Conservation (phyloP, 169 alveolate species). For the Neospora caninum region DNA sequence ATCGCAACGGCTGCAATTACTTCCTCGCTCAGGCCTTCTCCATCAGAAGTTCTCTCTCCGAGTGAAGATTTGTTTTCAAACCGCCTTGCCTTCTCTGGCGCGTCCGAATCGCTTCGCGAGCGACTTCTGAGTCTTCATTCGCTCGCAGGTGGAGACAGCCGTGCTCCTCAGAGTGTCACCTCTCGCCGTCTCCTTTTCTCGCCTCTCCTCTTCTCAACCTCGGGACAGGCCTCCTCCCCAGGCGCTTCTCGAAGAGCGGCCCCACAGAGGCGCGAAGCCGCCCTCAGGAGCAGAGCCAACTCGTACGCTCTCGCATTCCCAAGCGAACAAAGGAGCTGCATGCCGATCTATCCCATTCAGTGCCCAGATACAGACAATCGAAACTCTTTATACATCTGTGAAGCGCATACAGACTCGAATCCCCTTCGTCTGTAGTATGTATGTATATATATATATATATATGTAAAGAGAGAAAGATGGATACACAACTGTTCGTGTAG, state of each 20-base stretch:
- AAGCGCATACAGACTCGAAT: neutral
- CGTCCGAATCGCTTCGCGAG: neutral
- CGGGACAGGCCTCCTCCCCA: neutral
- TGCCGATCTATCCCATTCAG: too few species aligned
- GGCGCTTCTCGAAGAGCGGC: neutral
- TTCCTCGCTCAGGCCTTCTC: neutral
- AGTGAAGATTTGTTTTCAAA: neutral
- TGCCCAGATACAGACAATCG: too few species aligned
- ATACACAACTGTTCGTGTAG: neutral
- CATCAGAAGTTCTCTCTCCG: neutral
- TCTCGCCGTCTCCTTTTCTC: neutral
- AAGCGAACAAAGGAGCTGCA: too few species aligned
- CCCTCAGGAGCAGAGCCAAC: neutral
- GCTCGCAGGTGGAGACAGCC: too few species aligned
- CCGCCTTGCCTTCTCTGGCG: neutral
- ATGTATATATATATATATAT: neutral
- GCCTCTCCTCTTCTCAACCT: neutral
- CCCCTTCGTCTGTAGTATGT: too few species aligned
- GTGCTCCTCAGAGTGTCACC: too few species aligned
- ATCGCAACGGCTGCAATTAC: neutral
- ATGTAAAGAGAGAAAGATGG: neutral
- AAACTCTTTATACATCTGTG: too few species aligned
- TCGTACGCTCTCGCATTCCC: neutral
- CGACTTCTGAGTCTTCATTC: neutral
- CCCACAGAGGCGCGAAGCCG: neutral